A percentile compares a stretch with the other conserved stretches of the same genome.
Conservation (phyloP, 2,329 filamentous ascomycete species). For the Colletotrichum euphorbiae region DNA sequence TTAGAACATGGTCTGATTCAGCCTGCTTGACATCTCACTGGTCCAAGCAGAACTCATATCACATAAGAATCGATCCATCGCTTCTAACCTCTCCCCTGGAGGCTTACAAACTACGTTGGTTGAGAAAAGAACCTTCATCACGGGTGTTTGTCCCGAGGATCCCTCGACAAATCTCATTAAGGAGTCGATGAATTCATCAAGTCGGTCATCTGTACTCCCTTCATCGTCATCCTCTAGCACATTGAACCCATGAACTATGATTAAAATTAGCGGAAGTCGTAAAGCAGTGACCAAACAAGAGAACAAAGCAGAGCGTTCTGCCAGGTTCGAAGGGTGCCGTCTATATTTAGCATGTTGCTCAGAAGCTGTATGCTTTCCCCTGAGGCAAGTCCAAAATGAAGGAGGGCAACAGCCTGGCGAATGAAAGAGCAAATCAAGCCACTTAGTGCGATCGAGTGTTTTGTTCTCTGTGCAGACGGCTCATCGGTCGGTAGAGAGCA, state of each 20-base stretch:
- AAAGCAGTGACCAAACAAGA: not conserved
- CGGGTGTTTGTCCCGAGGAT: not conserved
- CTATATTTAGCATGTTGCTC: not conserved
- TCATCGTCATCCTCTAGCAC: not conserved
- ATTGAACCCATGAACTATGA: not conserved
- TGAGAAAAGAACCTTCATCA: not conserved
- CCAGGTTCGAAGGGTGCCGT: not conserved
- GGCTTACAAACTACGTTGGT: not conserved
- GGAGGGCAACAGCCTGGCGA: not conserved
- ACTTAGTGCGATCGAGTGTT: conserved; percentile 35
- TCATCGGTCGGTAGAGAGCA: conserved; percentile 27
- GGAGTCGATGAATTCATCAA: not conserved
- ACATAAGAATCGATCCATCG: not conserved
- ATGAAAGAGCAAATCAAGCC: not conserved
- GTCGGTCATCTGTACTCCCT: not conserved
- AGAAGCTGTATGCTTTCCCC: too few relatives aligned
- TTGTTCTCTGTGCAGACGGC: conserved; percentile 25
- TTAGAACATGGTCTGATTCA: not conserved
- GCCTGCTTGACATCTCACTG: not conserved
- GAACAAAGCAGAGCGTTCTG: not conserved
- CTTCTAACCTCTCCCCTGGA: not conserved
- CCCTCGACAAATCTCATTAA: not conserved
- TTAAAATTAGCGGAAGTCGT: not conserved
- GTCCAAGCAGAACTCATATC: not conserved
- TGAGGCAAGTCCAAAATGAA: not conserved